These are phyloP conservation scores for Murraya paniculata DNA, from an alignment of 345 rosid genomes.

Conservation along the genomic window DNA sequence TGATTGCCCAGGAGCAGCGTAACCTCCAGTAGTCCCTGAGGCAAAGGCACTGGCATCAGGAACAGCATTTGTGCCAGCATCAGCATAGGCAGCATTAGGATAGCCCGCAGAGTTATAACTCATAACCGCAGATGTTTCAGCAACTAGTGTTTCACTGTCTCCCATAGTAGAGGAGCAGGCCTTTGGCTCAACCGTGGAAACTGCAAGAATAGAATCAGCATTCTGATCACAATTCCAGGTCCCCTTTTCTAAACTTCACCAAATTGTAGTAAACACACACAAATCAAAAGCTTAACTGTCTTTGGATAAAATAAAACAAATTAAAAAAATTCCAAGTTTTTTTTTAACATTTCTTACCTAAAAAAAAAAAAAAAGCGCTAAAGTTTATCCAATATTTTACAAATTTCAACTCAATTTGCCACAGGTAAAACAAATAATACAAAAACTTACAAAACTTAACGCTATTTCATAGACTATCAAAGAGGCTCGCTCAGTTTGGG, in stretches of 20 bases:
- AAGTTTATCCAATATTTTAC: not conserved
- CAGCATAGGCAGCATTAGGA: constrained; percentile 20
- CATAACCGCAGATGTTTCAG: constrained; percentile 41
- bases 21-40: constrained; percentile 35
- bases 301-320: not conserved
- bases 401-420: not conserved
- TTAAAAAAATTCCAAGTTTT: not conserved
- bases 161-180: constrained; percentile 41
- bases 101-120: constrained; percentile 35
- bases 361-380: not conserved
- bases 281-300: not conserved
- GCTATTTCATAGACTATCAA: not conserved
- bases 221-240: not conserved
- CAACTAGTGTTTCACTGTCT: constrained; percentile 58
- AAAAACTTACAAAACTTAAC: not conserved
- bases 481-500: not conserved
- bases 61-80: constrained; percentile 18
- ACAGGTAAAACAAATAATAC: not conserved
- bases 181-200: constrained; percentile 8
- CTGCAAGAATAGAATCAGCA: constrained; percentile 29
- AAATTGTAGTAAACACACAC: not conserved
- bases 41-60: constrained; percentile 22
- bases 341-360: not conserved
- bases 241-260: not conserved
- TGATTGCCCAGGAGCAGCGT: constrained; percentile 27